Conservation (phyloP, 2,329 filamentous ascomycete species). For the Daldinia sp. region DNA sequence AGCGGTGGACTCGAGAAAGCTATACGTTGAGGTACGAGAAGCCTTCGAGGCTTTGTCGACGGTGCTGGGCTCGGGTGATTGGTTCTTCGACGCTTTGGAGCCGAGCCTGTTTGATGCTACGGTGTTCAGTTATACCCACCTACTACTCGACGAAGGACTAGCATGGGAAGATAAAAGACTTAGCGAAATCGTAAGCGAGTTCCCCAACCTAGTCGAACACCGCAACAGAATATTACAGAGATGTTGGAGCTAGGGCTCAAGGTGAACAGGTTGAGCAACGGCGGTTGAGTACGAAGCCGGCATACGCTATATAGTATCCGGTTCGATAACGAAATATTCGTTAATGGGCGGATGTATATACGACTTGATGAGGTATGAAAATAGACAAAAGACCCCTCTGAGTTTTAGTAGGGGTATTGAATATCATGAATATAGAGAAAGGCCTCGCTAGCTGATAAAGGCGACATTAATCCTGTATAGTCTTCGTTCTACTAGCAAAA, state of each 20-base stretch:
- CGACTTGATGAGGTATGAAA: background rate
- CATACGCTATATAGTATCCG: background rate
- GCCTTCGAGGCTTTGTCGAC: constrained; percentile 58
- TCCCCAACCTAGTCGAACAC: constrained; percentile 72
- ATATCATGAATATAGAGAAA: background rate
- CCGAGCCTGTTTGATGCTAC: constrained; percentile 86
- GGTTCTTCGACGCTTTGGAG: constrained; percentile 59
- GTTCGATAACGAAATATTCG: background rate
- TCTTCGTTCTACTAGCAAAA: too few relatives aligned
- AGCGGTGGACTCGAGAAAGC: constrained; percentile 49
- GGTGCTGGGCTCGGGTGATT: constrained; percentile 51
- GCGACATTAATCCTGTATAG: background rate
- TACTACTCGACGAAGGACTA: constrained; percentile 72
- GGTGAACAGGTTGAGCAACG: background rate
- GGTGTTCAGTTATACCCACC: constrained; percentile 88
- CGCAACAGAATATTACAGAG: constrained; percentile 62
- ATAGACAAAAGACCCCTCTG: constrained; percentile 20
- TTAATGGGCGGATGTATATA: background rate
- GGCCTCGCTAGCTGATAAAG: background rate
- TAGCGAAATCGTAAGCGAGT: constrained; percentile 61
- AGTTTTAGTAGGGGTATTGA: background rate
- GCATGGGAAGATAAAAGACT: constrained; percentile 72
- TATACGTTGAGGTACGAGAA: constrained; percentile 55
- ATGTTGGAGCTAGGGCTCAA: constrained; percentile 53
- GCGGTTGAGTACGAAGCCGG: background rate